phyloP scores from a whole-genome alignment of 352 stramenopile genomes.

The Paralagenidium karlingii region DNA sequence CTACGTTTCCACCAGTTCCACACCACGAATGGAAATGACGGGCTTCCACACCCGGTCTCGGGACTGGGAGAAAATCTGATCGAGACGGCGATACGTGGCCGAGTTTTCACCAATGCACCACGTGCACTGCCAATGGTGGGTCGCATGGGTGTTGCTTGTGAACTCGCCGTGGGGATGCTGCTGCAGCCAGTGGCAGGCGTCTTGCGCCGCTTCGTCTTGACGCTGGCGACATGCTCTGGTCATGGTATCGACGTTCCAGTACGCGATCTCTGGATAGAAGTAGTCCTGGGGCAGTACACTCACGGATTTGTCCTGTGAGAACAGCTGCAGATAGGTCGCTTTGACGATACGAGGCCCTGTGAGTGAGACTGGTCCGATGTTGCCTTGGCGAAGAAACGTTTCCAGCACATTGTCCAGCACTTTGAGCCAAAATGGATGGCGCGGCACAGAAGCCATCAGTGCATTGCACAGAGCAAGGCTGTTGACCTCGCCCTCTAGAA shows the following conservation, averaged over 20 bases:
- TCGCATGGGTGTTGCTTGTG: slow-evolving; percentile 23
- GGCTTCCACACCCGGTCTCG: no score
- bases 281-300: slow-evolving; percentile 20
- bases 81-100: slow-evolving; percentile 12
- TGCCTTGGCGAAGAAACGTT: slow-evolving; percentile 16
- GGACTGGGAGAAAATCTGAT: slow-evolving; percentile 11
- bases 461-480: slow-evolving; percentile 31
- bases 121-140: slow-evolving; percentile 46
- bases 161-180: slow-evolving; percentile 28
- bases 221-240: slow-evolving; percentile 9
- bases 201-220: slow-evolving; percentile 6
- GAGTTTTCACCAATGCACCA: slow-evolving; percentile 26
- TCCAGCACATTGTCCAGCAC: slow-evolving; percentile 30
- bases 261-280: slow-evolving; percentile 41
- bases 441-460: slow-evolving; percentile 30
- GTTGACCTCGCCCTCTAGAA: slow-evolving; percentile 23
- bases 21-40: no score
- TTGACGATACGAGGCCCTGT: slow-evolving; percentile 38
- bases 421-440: slow-evolving; percentile 32
- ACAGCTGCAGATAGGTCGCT: slow-evolving; percentile 13
- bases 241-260: slow-evolving; percentile 33
- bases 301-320: slow-evolving; percentile 4
- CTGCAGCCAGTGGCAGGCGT: slow-evolving; percentile 23
- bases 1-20: no score
- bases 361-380: slow-evolving; percentile 15